Evolutionary conservation across 2,329 filamentous ascomycete genomes (phyloP).

Genomic region (Aspergillus eucalypticola): DNA sequence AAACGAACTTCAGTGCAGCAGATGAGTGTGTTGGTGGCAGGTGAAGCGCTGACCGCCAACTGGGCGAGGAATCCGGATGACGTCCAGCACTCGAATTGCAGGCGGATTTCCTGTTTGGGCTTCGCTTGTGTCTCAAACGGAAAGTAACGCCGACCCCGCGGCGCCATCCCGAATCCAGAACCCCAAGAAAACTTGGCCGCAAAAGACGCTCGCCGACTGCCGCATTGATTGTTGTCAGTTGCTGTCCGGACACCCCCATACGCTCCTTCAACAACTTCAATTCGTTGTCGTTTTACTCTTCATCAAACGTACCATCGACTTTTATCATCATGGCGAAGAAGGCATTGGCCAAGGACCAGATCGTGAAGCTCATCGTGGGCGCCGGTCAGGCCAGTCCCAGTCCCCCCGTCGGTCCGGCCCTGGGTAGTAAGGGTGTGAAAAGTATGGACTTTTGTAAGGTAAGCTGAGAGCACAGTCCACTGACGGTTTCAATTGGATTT

Average conservation of each 20-base stretch:
- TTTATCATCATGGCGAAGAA: constrained; percentile 52
- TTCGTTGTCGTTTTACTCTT: neutral
- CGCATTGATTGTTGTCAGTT: neutral
- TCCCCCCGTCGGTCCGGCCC: constrained; percentile 91
- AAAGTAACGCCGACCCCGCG: constrained; percentile 22
- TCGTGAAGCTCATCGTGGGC: constrained; percentile 97
- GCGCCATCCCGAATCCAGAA: constrained; percentile 13
- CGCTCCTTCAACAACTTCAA: neutral
- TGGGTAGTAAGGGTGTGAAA: constrained; percentile 97
- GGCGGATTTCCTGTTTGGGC: neutral
- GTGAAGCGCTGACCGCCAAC: neutral
- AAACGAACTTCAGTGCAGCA: too few relatives aligned
- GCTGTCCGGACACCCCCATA: neutral
- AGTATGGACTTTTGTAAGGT: constrained; percentile 99
- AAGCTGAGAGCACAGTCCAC: constrained; percentile 18
- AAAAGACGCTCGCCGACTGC: constrained; percentile 6
- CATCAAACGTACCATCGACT: neutral
- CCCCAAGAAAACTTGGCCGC: constrained; percentile 21
- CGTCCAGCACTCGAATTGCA: constrained; percentile 14
- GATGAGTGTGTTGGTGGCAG: neutral
- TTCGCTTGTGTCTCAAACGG: constrained; percentile 13
- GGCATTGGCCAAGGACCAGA: constrained; percentile 61
- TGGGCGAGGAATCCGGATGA: constrained; percentile 14
- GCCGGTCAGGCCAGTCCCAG: constrained; percentile 93
- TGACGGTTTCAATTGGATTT: neutral